Percentiles rank a stretch among this genome's conserved stretches.
phyloP scores from a whole-genome alignment of 2,329 filamentous ascomycete genomes.

The Metarhizium humberi region DNA sequence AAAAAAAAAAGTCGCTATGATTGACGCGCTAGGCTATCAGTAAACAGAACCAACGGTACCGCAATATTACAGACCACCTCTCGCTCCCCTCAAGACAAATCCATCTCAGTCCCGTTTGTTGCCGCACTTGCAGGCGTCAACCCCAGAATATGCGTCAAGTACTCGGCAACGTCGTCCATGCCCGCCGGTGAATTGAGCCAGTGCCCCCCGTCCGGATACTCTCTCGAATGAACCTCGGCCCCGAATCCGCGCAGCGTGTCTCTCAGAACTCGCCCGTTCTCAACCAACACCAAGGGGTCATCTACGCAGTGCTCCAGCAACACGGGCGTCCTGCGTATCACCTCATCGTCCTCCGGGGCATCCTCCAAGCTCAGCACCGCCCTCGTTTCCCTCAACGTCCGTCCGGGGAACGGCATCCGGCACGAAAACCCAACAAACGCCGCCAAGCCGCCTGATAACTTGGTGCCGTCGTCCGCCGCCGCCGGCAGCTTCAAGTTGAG shows the following conservation, averaged over 20 bases:
- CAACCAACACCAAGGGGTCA: constrained; percentile 30
- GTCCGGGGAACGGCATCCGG: constrained; percentile 25
- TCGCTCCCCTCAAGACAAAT: neutral
- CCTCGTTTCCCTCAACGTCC: constrained; percentile 21
- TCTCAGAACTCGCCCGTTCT: constrained; percentile 24
- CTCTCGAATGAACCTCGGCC: constrained; percentile 27
- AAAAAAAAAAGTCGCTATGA: too few species aligned
- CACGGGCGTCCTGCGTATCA: constrained; percentile 32
- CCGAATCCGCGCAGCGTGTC: constrained; percentile 27
- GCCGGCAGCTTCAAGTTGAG: constrained; percentile 22
- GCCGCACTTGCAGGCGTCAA: neutral
- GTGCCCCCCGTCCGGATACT: constrained; percentile 33
- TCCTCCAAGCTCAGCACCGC: constrained; percentile 19
- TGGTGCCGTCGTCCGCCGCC: neutral
- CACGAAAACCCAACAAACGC: constrained; percentile 30
- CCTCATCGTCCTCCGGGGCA: constrained; percentile 15
- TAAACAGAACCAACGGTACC: too few species aligned
- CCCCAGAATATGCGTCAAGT: constrained; percentile 14
- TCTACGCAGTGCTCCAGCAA: constrained; percentile 36
- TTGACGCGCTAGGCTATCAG: too few species aligned
- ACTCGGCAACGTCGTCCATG: constrained; percentile 30
- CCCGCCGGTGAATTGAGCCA: constrained; percentile 34
- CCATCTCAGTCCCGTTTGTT: neutral
- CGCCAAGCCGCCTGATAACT: constrained; percentile 9
- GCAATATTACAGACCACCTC: neutral